Base-by-base conservation (phyloP, 768 basidiomycete species). In the Porphyrellus cyaneotinctus region DNA sequence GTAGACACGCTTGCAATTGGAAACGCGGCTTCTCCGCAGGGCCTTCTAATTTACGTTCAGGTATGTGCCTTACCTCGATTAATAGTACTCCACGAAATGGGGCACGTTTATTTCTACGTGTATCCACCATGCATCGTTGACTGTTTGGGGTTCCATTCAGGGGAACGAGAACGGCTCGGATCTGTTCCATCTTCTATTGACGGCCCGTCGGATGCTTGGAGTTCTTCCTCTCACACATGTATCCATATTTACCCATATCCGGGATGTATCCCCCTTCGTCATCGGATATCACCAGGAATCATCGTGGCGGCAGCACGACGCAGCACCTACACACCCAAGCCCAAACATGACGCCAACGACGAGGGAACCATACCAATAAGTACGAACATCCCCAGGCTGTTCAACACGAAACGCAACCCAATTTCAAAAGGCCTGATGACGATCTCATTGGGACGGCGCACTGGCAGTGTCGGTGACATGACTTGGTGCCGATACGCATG, bases 141-240 rank as follows among this genome's bases (percentile, higher is more conserved):
- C 15, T 22, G 4, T n/a, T n/a, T 22, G 11, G 15, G 23, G 23
- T 13, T 22, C 12, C 13, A 14, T 35, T 50, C 12, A n/a, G n/a
- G n/a, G n/a, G n/a, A n/a, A n/a, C n/a, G 15, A 41, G 39, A 32
- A 43, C 49, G 49, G 49, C 49, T 50, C 49, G 49, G 49, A 50
- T 50, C 49, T 50, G 31, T 24, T 42, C 22, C 48, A 49, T 24
- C 18, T 26, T 39, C n/a, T 24, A 38, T n/a, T 24, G 23, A 22
- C 17, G 20, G 11, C 28, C 41, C 31, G 9, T 22, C 24, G 4
- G 17, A 23, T 31, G 31, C 15, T 20, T 37, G 14, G 1, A n/a
- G 20, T 37, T 39, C 38, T 23, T 28, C 31, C 47, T 32, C 35
- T 17, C 33, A 8, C 22, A 15, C 36, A 15, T n/a, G 9, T 17